Percentiles rank a stretch among this genome's conserved stretches.
These are phyloP conservation scores for Gastrodia elata DNA, from an alignment of 106 monocot genomes.

Conservation along the genomic window DNA sequence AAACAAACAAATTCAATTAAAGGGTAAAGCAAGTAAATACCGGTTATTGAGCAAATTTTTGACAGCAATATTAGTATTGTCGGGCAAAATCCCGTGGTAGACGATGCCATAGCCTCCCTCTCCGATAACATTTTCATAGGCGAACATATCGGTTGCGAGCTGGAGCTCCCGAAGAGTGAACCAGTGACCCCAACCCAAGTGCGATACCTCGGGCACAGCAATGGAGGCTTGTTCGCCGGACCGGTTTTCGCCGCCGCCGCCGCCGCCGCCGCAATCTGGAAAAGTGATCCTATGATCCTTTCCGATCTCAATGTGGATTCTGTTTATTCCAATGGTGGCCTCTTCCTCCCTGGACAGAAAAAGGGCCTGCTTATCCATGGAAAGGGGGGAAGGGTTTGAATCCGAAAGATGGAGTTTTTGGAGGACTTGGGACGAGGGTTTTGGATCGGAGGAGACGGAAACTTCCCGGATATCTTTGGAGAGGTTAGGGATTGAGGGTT, in stretches of 20 bases:
- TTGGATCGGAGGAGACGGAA: slow-evolving; percentile 14
- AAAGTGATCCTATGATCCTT: slow-evolving; percentile 67
- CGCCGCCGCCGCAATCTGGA: slow-evolving; percentile 29
- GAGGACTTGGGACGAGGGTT: slow-evolving; percentile 8
- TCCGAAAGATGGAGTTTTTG: slow-evolving; percentile 1
- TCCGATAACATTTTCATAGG: slow-evolving; percentile 77
- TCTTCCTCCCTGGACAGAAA: slow-evolving; percentile 11
- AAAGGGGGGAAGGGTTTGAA: not conserved
- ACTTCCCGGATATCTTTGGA: slow-evolving; percentile 59
- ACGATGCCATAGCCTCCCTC: slow-evolving; percentile 94
- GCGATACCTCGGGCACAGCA: slow-evolving; percentile 61
- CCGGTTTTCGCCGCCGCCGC: slow-evolving; percentile 16
- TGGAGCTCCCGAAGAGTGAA: slow-evolving; percentile 86
- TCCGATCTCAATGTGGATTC: slow-evolving; percentile 53
- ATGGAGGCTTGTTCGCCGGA: slow-evolving; percentile 2
- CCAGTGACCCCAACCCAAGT: slow-evolving; percentile 96
- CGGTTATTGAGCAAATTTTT: slow-evolving; percentile 94
- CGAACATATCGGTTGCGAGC: slow-evolving; percentile 58
- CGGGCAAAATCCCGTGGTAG: slow-evolving; percentile 68
- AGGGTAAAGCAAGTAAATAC: too few species aligned
- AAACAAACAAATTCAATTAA: not conserved
- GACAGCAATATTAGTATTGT: slow-evolving; percentile 64
- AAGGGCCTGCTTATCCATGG: slow-evolving; percentile 14
- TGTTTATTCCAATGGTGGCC: slow-evolving; percentile 19
- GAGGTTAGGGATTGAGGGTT: slow-evolving; percentile 25